These are phyloP conservation scores for Neurospora hispaniola DNA, from an alignment of 495 filamentous ascomycete genomes.

Conservation along the genomic window DNA sequence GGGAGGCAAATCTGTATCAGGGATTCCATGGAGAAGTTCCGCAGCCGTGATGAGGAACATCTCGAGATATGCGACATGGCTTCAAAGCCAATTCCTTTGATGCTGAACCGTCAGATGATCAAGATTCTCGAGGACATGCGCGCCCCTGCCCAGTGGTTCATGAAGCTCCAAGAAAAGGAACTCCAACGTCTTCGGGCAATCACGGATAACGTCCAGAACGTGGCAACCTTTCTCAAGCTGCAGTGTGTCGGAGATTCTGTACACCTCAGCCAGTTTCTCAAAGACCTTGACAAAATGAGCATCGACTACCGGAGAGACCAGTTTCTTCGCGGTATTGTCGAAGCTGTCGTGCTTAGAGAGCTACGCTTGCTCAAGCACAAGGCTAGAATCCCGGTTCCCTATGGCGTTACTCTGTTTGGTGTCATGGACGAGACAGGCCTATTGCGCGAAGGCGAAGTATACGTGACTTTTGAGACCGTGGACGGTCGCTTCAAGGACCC, in stretches of 20 bases:
- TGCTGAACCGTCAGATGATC: slow-evolving; percentile 66
- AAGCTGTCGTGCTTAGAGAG: slow-evolving; percentile 52
- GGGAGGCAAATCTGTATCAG: slow-evolving; percentile 49
- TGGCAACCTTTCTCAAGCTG: slow-evolving; percentile 49
- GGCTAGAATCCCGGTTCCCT: slow-evolving; percentile 55
- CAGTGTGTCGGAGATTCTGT: slow-evolving; percentile 45
- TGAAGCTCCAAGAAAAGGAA: slow-evolving; percentile 46
- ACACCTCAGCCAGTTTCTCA: slow-evolving; percentile 48
- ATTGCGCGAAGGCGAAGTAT: slow-evolving; percentile 47
- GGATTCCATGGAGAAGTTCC: slow-evolving; percentile 70
- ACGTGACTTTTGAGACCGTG: slow-evolving; percentile 19
- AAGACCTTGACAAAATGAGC: slow-evolving; percentile 37
- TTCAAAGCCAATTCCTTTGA: slow-evolving; percentile 52
- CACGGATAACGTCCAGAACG: slow-evolving; percentile 42
- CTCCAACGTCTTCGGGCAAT: slow-evolving; percentile 43
- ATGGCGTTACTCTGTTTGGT: slow-evolving; percentile 65
- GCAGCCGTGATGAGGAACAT: slow-evolving; percentile 36
- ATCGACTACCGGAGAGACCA: slow-evolving; percentile 52
- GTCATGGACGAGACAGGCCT: slow-evolving; percentile 73
- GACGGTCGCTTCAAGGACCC: no score
- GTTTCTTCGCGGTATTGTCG: slow-evolving; percentile 54
- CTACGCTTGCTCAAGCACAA: slow-evolving; percentile 66
- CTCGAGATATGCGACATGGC: slow-evolving; percentile 69
- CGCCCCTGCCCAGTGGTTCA: slow-evolving; percentile 45
- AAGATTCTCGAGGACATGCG: slow-evolving; percentile 71